phyloP scores from a whole-genome alignment of 2,329 filamentous ascomycete genomes.

The Monosporascus sp. region DNA sequence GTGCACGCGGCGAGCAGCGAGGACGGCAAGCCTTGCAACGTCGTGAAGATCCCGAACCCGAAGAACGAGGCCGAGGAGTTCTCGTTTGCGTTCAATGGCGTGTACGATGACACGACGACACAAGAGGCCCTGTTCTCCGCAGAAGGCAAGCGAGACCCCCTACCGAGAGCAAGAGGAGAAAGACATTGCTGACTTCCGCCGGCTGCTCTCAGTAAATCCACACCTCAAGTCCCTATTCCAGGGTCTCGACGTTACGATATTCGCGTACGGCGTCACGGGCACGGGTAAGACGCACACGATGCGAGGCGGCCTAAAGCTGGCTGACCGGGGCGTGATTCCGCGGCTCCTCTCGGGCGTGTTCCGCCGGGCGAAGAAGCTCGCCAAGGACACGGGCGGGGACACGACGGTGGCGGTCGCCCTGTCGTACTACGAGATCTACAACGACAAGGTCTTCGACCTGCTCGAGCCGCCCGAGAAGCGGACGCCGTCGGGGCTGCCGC shows the following conservation, averaged over 20 bases:
- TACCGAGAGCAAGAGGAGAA: not conserved
- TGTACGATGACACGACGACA: slow-evolving; percentile 74
- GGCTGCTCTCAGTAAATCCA: slow-evolving; percentile 61
- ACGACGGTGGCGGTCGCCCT: slow-evolving; percentile 69
- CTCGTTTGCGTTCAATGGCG: slow-evolving; percentile 89
- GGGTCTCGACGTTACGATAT: slow-evolving; percentile 82
- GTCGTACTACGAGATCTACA: slow-evolving; percentile 96
- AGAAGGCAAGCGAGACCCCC: slow-evolving; percentile 56
- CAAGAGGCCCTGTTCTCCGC: slow-evolving; percentile 86
- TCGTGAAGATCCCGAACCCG: slow-evolving; percentile 87
- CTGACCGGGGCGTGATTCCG: slow-evolving; percentile 83
- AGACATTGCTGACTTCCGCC: slow-evolving; percentile 9
- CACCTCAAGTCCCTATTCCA: slow-evolving; percentile 89
- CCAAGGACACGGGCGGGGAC: slow-evolving; percentile 67
- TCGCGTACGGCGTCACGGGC: slow-evolving; percentile 89
- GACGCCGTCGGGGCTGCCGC: slow-evolving; percentile 70
- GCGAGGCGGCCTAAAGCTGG: slow-evolving; percentile 81
- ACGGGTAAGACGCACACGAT: slow-evolving; percentile 96
- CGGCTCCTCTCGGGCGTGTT: slow-evolving; percentile 81
- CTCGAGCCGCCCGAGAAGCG: slow-evolving; percentile 86
- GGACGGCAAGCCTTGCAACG: slow-evolving; percentile 53
- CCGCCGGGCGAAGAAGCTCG: slow-evolving; percentile 75
- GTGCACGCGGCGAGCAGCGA: slow-evolving; percentile 62
- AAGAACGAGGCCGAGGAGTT: slow-evolving; percentile 90
- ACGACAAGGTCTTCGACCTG: slow-evolving; percentile 89